A percentile compares a stretch with the other conserved stretches of the same genome.
phyloP scores from a whole-genome alignment of 306 rosid species.

The Prunus davidiana region DNA sequence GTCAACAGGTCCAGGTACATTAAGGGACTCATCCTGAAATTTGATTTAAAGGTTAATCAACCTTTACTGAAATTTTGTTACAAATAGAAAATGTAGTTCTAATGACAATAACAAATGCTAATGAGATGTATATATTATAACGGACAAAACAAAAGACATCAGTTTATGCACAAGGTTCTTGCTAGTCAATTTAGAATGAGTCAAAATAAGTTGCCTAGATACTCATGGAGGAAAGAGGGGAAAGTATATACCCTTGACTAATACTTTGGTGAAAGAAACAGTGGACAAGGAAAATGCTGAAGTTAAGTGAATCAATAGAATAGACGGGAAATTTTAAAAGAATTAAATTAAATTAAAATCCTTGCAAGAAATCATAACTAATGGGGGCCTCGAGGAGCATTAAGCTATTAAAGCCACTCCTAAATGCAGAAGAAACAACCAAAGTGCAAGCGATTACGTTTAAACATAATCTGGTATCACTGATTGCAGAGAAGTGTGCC shows the following conservation, averaged over 20 bases:
- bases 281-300: background rate
- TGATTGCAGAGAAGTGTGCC: background rate
- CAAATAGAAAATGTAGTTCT: constrained; percentile 8
- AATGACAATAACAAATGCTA: constrained; percentile 4
- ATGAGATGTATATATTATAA: background rate
- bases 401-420: background rate
- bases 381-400: background rate
- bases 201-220: background rate
- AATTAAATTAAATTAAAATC: no score
- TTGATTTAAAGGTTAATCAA: constrained; percentile 24
- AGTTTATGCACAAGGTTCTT: background rate
- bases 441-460: background rate
- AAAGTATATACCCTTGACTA: no score
- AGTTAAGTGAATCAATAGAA: background rate
- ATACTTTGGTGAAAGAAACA: background rate
- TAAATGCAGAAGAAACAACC: background rate
- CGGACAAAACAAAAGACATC: background rate
- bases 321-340: no score
- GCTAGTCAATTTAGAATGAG: background rate
- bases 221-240: no score
- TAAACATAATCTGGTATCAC: constrained; percentile 5
- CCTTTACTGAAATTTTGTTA: constrained; percentile 5
- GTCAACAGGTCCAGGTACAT: constrained; percentile 66
- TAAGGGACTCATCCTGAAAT: constrained; percentile 80
- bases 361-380: background rate